Percentiles rank a stretch among this genome's conserved stretches.
These are phyloP conservation scores for Aspergillus biplanus DNA, from an alignment of 495 filamentous ascomycete species.

Conservation along the genomic window DNA sequence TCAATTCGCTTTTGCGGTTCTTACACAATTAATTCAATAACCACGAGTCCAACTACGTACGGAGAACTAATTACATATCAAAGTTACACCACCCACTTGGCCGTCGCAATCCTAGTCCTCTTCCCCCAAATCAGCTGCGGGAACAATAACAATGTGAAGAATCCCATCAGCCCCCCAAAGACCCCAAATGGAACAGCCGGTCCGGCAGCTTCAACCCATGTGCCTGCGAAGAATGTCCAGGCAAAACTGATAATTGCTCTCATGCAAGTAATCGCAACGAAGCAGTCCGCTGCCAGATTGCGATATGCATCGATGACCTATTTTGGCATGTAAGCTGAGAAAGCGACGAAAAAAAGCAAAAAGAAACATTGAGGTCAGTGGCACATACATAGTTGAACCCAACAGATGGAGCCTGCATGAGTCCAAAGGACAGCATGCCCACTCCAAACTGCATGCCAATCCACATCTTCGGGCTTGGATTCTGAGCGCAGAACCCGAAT, in stretches of 20 bases:
- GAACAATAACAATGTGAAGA: conserved; percentile 21
- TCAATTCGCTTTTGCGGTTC: not conserved
- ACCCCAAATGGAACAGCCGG: conserved; percentile 25
- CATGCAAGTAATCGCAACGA: conserved; percentile 27
- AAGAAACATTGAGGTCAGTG: not conserved
- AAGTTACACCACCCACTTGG: conserved; percentile 18
- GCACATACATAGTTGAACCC: conserved; percentile 20
- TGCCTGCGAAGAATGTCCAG: conserved; percentile 26
- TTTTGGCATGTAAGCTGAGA: conserved; percentile 1
- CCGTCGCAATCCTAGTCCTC: conserved; percentile 27
- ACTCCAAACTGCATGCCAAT: conserved; percentile 23
- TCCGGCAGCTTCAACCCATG: conserved; percentile 23
- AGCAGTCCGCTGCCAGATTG: conserved; percentile 20
- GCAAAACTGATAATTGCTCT: conserved; percentile 26
- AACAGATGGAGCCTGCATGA: conserved; percentile 22
- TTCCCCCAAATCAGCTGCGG: conserved; percentile 25
- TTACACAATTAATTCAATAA: not conserved
- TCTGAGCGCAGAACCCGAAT: conserved; percentile 24
- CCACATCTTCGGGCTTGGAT: conserved; percentile 14
- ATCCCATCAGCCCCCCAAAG: conserved; percentile 24
- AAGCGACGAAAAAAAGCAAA: not conserved
- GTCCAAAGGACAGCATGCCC: conserved; percentile 20
- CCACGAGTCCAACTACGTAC: too few relatives aligned
- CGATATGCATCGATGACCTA: conserved; percentile 26
- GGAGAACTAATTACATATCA: not conserved